Evolutionary conservation across 495 filamentous ascomycete species (phyloP), one percentile per base, ranked within the genome.

Genomic region (Penicillium longicatenatum): DNA sequence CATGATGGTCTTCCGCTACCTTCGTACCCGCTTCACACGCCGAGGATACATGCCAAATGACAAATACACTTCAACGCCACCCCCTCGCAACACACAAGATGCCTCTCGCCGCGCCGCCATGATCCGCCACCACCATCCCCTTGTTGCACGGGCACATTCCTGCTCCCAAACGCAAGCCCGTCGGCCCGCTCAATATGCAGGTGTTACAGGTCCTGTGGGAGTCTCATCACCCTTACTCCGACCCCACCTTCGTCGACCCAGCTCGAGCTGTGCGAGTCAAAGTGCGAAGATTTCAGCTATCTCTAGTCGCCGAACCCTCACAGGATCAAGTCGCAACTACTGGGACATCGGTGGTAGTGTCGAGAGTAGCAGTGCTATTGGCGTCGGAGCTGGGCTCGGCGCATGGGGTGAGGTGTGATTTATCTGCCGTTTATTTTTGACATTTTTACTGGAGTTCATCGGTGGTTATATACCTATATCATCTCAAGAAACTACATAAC

Each of bases 271-370:
- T 70, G 91, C 89, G 8, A 90, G 89, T 57, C 87, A 92, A 69
- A 93, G 90, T 71, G 88, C 84, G 24, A 86, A 75, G 76, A 79
- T 72, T 78, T 85, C 58, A 70, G 83, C 55, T 71, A 81, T 74
- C 77, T 86, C 58, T 75, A 84, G 59, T 72, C 81, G 67, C 70
- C 79, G 74, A 70, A 83, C 67, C 1, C 57, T 74, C 45, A 78
- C 75, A 39, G 78, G 82, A 11, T 90, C 87, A 21, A 88, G 83
- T 37, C 76, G 88, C 55, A 85, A 89, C 77, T 97, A 91, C 70
- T 96, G 92, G 92, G 92, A 95, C 69, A 83, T 93, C 50, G 89
- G 90, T 21, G 88, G 84, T 0, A 90, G 86, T 60, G 83, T 90
- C 14, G 89, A 89, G 8, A 91, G 86, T 55, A 88, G 83, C 4